Conservation (phyloP, 2,329 filamentous ascomycete genomes). For the Dactylellina cionopaga region DNA sequence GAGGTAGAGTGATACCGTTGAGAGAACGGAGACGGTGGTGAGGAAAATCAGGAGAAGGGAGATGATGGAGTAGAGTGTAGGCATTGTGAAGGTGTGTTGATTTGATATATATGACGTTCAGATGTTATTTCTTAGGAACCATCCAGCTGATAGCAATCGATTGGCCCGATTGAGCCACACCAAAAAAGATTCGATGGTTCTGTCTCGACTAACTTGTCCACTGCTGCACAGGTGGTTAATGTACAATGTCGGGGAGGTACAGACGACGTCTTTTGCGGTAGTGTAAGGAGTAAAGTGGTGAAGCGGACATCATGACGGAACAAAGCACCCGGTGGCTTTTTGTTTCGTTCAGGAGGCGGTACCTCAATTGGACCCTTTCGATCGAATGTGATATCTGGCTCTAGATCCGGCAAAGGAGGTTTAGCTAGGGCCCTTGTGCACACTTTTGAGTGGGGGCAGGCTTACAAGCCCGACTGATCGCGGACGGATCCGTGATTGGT, state of each 20-base stretch:
- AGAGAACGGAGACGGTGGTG: conserved; percentile 74
- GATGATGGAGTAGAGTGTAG: conserved; percentile 23
- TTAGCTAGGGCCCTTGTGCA: neutral
- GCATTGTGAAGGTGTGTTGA: conserved; percentile 24
- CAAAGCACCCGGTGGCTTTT: neutral
- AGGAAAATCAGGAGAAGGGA: conserved; percentile 62
- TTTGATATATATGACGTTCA: neutral
- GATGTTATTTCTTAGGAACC: conserved; percentile 18
- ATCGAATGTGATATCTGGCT: conserved; percentile 20
- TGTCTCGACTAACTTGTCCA: too few relatives aligned
- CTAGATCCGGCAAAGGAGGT: conserved; percentile 35
- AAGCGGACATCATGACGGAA: conserved; percentile 15
- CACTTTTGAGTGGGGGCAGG: conserved; percentile 10
- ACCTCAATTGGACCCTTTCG: conserved; percentile 12
- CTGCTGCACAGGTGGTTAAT: too few relatives aligned
- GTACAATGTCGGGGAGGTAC: neutral
- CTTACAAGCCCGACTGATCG: conserved; percentile 18
- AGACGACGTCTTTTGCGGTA: neutral
- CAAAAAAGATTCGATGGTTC: too few relatives aligned
- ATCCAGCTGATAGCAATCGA: conserved; percentile 32
- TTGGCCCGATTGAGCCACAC: conserved; percentile 4
- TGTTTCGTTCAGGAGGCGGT: conserved; percentile 23
- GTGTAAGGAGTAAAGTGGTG: conserved; percentile 17
- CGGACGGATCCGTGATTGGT: conserved; percentile 7
- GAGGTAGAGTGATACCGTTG: conserved; percentile 82